Evolutionary conservation across 768 basidiomycete genomes (phyloP).

Genomic region (Russula sp.): DNA sequence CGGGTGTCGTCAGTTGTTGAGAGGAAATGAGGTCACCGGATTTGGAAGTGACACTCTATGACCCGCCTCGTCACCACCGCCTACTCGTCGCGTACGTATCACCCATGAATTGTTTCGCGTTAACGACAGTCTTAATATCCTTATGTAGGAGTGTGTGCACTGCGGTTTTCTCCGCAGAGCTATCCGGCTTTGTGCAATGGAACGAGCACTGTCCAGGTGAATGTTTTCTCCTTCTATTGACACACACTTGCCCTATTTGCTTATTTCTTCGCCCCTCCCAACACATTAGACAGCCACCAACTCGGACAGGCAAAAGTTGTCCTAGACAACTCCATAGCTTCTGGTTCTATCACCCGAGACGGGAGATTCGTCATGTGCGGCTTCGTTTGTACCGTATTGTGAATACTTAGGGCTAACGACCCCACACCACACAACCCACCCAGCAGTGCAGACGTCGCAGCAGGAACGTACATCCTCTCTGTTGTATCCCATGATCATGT

Average conservation of each 20-base stretch:
- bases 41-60: slow-evolving; percentile 16
- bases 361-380: slow-evolving; percentile 70
- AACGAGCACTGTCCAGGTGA: slow-evolving; percentile 66
- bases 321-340: slow-evolving; percentile 56
- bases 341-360: slow-evolving; percentile 51
- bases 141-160: slow-evolving; percentile 15
- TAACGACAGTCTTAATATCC: neutral
- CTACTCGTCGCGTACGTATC: slow-evolving; percentile 19
- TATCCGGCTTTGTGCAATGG: slow-evolving; percentile 64
- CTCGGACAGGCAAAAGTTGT: slow-evolving; percentile 58
- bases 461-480: slow-evolving; percentile 67
- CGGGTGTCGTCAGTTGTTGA: too few species aligned
- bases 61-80: slow-evolving; percentile 19
- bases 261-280: slow-evolving; percentile 20
- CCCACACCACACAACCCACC: slow-evolving; percentile 12
- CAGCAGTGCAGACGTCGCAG: slow-evolving; percentile 60
- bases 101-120: neutral
- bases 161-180: slow-evolving; percentile 45
- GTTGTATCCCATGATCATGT: slow-evolving; percentile 61
- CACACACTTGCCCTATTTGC: neutral
- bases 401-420: slow-evolving; percentile 1
- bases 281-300: slow-evolving; percentile 31
- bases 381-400: neutral
- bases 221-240: neutral
- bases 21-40: slow-evolving; percentile 13